Evolutionary conservation across 306 rosid species (phyloP).

Genomic region (Gastrolobium villosum): DNA sequence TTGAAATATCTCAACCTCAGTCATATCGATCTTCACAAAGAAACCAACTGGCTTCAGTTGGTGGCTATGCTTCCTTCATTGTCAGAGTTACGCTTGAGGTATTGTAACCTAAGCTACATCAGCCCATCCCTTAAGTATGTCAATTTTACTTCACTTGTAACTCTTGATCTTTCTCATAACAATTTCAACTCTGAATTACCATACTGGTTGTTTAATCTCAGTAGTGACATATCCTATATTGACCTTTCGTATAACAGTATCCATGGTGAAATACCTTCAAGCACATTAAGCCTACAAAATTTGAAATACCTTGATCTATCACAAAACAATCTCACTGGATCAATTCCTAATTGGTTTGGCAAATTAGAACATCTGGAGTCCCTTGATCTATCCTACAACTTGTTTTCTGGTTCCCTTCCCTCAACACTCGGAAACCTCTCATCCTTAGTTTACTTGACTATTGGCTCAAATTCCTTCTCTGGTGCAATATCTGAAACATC

Average conservation of each 20-base stretch:
- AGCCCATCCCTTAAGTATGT: neutral
- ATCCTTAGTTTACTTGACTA: neutral
- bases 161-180: neutral
- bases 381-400: neutral
- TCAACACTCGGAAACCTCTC: slow-evolving; percentile 26
- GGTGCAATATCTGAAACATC: neutral
- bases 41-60: too few relatives aligned
- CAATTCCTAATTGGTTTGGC: slow-evolving; percentile 17
- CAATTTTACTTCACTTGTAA: neutral
- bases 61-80: neutral
- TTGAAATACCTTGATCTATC: neutral
- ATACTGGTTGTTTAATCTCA: neutral
- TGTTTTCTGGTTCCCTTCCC: neutral
- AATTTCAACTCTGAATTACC: neutral
- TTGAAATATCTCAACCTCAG: too few relatives aligned
- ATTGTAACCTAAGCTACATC: neutral
- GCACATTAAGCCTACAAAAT: neutral
- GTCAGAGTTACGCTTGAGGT: neutral
- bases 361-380: neutral
- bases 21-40: too few relatives aligned
- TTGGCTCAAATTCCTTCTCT: neutral
- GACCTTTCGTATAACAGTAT: too few relatives aligned
- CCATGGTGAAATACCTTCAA: neutral
- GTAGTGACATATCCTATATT: too few relatives aligned
- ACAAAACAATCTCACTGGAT: too few relatives aligned